Evolutionary conservation across 2,329 filamentous ascomycete genomes (phyloP).

Genomic region (Stachybotrys echinatus): DNA sequence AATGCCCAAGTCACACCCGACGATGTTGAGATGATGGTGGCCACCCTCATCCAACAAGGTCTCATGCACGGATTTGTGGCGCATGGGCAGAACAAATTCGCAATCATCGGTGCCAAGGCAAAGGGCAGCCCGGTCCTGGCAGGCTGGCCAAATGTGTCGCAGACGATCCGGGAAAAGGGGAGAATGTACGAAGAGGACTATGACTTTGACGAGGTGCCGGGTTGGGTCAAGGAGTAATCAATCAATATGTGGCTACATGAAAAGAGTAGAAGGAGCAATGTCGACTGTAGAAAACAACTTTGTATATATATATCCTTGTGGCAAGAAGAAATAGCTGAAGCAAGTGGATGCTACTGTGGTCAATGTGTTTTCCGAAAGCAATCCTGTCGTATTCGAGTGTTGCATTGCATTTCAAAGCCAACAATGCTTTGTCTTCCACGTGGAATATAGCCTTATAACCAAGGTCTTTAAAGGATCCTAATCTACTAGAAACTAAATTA

Average conservation of each 20-base stretch:
- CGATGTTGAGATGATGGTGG: slow-evolving; percentile 73
- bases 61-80: slow-evolving; percentile 80
- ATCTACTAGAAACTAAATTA: neutral
- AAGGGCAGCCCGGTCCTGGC: slow-evolving; percentile 58
- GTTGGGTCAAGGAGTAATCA: slow-evolving; percentile 58
- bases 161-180: slow-evolving; percentile 54
- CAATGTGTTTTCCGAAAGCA: no score
- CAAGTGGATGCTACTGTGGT: no score
- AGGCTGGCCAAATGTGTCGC: slow-evolving; percentile 72
- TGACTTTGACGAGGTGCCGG: slow-evolving; percentile 64
- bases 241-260: no score
- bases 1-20: slow-evolving; percentile 53
- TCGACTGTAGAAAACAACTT: no score
- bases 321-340: no score
- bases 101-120: slow-evolving; percentile 71
- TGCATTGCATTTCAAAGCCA: no score
- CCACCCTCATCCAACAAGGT: slow-evolving; percentile 73
- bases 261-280: no score
- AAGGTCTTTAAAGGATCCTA: no score
- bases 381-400: no score
- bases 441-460: no score
- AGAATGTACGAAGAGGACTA: slow-evolving; percentile 50
- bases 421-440: no score
- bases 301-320: no score
- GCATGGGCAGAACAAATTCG: slow-evolving; percentile 70